These are phyloP conservation scores for Rhizopogon roseolus DNA, from an alignment of 768 basidiomycete species.

Conservation along the genomic window DNA sequence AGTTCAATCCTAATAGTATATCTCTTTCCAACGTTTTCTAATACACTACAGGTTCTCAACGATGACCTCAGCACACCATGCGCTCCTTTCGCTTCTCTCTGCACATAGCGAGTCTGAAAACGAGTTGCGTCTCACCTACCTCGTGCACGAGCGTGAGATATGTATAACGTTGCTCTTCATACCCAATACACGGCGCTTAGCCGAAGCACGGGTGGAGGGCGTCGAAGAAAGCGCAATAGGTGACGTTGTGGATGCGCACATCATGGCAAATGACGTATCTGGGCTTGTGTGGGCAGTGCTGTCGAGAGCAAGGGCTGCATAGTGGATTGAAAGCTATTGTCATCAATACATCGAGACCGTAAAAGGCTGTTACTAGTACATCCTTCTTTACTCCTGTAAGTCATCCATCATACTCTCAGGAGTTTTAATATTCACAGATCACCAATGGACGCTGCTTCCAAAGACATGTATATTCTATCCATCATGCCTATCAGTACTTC, in stretches of 20 bases:
- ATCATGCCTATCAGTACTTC: no score
- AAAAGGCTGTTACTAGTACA: not conserved
- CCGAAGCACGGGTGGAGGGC: constrained; percentile 54
- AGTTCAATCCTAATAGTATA: not conserved
- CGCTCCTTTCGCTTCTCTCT: constrained; percentile 54
- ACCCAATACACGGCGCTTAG: constrained; percentile 64
- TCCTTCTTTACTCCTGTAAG: not conserved
- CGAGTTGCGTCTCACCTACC: constrained; percentile 70
- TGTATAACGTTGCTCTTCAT: constrained; percentile 60
- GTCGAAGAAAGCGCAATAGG: constrained; percentile 49
- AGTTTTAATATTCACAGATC: not conserved
- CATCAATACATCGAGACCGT: not conserved
- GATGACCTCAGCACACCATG: constrained; percentile 59
- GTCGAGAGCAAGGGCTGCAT: constrained; percentile 32
- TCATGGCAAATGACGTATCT: constrained; percentile 60
- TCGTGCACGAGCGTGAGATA: constrained; percentile 36
- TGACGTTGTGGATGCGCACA: constrained; percentile 57
- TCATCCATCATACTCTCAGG: not conserved
- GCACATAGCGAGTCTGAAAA: constrained; percentile 65
- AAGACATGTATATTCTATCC: no score
- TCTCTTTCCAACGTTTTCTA: not conserved
- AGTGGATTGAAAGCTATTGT: not conserved
- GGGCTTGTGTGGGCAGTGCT: constrained; percentile 61
- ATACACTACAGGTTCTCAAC: constrained; percentile 57
- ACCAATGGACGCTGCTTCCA: not conserved